Base-by-base conservation (phyloP, 495 filamentous ascomycete species). In the Mytilinidion resinicola region DNA sequence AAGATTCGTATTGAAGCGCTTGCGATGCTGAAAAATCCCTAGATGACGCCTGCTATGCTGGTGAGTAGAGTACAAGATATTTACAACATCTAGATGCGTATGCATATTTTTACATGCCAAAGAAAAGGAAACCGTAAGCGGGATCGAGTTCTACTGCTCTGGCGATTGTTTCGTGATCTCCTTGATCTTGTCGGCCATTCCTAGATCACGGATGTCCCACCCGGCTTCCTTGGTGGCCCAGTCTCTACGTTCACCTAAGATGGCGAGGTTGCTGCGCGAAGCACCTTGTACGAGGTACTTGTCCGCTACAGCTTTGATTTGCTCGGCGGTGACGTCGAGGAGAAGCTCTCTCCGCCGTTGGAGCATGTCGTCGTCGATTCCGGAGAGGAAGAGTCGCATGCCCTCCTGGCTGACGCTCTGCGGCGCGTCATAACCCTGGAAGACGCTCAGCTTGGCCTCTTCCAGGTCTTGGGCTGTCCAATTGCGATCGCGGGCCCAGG, bases 401-500 rank as follows among this genome's bases (percentile, higher is more conserved):
- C 93, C 93, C 61, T 96, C 92, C 36, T 87, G 78, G 67, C 85
- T 90, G n/a, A 96, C 90, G 53, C 85, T 85, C 56, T 86, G 75
- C 2, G 93, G 93, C 2, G 91, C 91, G 74, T 98, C 93, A n/a
- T 96, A 82, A n/a, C 82, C 77, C 69, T 98, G 90, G 78, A 98
- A 98, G 44, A 96, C 87, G 38, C 88, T 88, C 51, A 97, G 79
- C 72, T 98, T 96, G 36, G 93, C 95, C 68, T 97, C 95, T 70
- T 96, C 91, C 12, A 98, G 78, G 67, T 97, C 92, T 17, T 84
- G 84, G 20, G 85, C 85, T 0, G 85, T 85, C 93, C 93, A 98
- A 53, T 84, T 70, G 60, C 86, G 87, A 62, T 95, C 86, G 50
- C 86, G 74, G 7, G 95, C 95, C 79, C 88, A 96, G 48, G 81